A percentile compares a stretch with the other conserved stretches of the same genome.
These are phyloP conservation scores for Globisporangium lucens DNA, from an alignment of 352 stramenopile genomes.

Conservation along the genomic window DNA sequence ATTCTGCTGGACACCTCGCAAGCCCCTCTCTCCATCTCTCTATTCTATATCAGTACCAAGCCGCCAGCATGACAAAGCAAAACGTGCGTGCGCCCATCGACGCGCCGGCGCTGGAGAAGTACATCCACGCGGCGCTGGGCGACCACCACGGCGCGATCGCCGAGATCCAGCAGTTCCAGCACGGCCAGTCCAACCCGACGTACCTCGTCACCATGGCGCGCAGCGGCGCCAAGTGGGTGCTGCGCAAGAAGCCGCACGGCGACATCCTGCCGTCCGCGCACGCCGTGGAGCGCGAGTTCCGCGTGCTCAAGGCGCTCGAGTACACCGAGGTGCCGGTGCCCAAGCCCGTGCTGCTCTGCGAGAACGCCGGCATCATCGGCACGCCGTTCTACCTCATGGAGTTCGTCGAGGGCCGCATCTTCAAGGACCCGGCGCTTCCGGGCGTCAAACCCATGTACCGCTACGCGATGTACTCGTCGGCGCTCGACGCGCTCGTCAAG, in stretches of 20 bases:
- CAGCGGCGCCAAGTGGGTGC: constrained; percentile 60
- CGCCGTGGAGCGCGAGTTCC: constrained; percentile 78
- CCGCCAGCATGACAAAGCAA: constrained; percentile 35
- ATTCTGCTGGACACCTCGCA: not conserved
- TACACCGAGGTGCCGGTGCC: constrained; percentile 66
- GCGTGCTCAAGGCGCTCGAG: constrained; percentile 61
- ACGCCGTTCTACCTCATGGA: constrained; percentile 86
- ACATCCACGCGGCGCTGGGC: constrained; percentile 49
- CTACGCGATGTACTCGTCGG: constrained; percentile 80
- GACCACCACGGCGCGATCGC: constrained; percentile 47
- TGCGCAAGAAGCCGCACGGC: constrained; percentile 83
- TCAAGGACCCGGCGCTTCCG: constrained; percentile 63
- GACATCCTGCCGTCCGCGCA: constrained; percentile 79
- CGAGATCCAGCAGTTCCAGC: constrained; percentile 75
- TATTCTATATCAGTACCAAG: not conserved
- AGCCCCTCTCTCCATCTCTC: not conserved
- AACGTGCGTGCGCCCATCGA: constrained; percentile 59
- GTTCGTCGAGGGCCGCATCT: constrained; percentile 71
- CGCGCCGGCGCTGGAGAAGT: constrained; percentile 38
- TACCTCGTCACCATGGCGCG: constrained; percentile 69
- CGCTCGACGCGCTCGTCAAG: constrained; percentile 59
- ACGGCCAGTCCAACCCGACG: constrained; percentile 88
- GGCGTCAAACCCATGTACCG: constrained; percentile 66
- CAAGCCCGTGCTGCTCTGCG: constrained; percentile 61
- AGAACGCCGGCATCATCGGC: constrained; percentile 57